Percentiles rank a stretch among this genome's conserved stretches.
These are phyloP conservation scores for Aspergillus udagawae DNA, from an alignment of 2,329 filamentous ascomycete genomes.

Conservation along the genomic window DNA sequence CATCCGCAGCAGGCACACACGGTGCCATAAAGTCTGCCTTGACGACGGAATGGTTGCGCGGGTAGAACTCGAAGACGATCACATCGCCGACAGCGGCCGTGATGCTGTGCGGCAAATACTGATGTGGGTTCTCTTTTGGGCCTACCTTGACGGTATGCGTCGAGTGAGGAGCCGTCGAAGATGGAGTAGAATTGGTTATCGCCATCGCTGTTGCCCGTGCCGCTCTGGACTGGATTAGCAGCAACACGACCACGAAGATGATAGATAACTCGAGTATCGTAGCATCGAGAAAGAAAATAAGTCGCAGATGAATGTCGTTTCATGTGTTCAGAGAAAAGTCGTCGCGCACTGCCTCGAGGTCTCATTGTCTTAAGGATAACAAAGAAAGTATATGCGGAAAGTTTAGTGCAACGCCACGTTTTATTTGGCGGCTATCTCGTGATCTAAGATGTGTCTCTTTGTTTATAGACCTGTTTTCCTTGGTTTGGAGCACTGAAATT, in stretches of 20 bases:
- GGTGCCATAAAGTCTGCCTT: conserved; percentile 57
- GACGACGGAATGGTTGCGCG: conserved; percentile 61
- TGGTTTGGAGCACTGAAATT: conserved; percentile 48
- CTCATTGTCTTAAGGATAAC: background rate
- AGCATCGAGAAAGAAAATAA: background rate
- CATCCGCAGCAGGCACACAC: conserved; percentile 53
- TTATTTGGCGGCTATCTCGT: background rate
- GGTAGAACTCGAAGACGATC: conserved; percentile 58
- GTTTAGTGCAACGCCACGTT: background rate
- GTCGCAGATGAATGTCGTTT: background rate
- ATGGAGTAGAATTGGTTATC: background rate
- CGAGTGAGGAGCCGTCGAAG: background rate
- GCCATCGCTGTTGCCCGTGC: background rate
- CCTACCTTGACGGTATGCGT: conserved; percentile 36
- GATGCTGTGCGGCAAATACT: conserved; percentile 27
- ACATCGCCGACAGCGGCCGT: conserved; percentile 29
- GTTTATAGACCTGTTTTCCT: background rate
- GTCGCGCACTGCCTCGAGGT: background rate
- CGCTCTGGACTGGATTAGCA: background rate
- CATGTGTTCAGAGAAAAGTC: background rate
- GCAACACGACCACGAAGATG: background rate
- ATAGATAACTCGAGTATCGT: background rate
- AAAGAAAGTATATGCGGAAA: background rate
- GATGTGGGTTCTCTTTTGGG: conserved; percentile 26
- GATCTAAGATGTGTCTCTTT: background rate